These are phyloP conservation scores for Xerocomus potaroensis DNA, from an alignment of 768 basidiomycete species.

Conservation along the genomic window DNA sequence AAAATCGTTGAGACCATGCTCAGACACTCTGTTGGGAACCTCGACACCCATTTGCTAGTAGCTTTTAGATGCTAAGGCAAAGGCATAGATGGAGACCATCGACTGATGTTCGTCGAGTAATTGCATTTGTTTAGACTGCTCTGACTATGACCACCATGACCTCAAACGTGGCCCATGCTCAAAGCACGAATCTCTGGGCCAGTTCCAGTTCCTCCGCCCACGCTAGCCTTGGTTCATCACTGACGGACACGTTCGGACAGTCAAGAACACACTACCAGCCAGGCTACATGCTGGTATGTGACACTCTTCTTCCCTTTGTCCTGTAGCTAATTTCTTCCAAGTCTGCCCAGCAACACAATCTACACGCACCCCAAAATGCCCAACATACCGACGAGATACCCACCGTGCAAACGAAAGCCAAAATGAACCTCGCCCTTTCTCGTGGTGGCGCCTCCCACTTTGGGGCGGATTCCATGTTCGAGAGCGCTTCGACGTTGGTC, in stretches of 20 bases:
- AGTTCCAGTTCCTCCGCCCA: slow-evolving; percentile 36
- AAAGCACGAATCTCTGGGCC: slow-evolving; percentile 51
- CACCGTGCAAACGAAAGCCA: slow-evolving; percentile 74
- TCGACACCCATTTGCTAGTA: too few species aligned
- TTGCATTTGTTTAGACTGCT: too few species aligned
- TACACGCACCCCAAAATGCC: slow-evolving; percentile 48
- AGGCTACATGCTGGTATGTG: slow-evolving; percentile 72
- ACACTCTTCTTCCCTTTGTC: background rate
- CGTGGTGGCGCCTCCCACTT: slow-evolving; percentile 66
- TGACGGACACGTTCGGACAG: slow-evolving; percentile 67
- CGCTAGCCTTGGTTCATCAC: slow-evolving; percentile 43
- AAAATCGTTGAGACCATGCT: too few species aligned
- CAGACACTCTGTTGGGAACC: too few species aligned
- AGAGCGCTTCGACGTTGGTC: slow-evolving; percentile 44
- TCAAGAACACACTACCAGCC: slow-evolving; percentile 75
- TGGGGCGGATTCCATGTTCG: slow-evolving; percentile 84
- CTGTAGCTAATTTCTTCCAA: slow-evolving; percentile 20
- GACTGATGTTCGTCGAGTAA: too few species aligned
- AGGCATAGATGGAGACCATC: too few species aligned
- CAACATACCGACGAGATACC: slow-evolving; percentile 72
- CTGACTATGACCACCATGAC: slow-evolving; percentile 15
- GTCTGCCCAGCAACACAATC: slow-evolving; percentile 63
- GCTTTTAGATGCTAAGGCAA: too few species aligned
- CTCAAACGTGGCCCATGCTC: slow-evolving; percentile 35
- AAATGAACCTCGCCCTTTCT: slow-evolving; percentile 66